Base-by-base conservation (phyloP, 768 basidiomycete genomes). In the Coprinopsis strossmayeri region DNA sequence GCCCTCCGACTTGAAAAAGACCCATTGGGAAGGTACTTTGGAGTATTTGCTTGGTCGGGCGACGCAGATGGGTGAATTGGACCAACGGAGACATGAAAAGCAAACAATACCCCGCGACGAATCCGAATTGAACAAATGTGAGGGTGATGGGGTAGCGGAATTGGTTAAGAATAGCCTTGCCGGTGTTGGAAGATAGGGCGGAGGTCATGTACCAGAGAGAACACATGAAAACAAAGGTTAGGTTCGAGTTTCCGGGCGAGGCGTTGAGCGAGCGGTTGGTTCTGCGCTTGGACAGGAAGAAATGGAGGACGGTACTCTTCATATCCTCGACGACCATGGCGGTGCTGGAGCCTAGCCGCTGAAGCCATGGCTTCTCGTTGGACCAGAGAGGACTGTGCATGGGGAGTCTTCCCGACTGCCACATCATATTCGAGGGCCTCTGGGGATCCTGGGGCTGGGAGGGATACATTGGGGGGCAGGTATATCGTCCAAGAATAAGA, bases 111-210 rank as follows among this genome's bases (percentile, higher is more conserved):
- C 69, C 71, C 5, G 91, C 87, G 42, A 97, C 87, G 64, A 98
- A 96, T 55, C 84, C 93, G 61, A 99, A 99, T 63, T 99, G 96
- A 59, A 99, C 78, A 61, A 99, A 91, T 32, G 96, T 99, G 61
- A 99, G 81, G 53, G 96, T 98, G 61, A 99, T 79, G 3, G 96
- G 96, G 67, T 89, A 97, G 46, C 83, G 79, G 68, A 97, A 99
- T 57, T 87, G 84, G 56, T 75, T 93, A 57, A 99, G 75, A 67
- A 99, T 94, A 38, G 86, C 79, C 64, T 99, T 99, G 49, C 94
- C 96, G 1, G 95, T 97, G 61, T 97, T 98, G 34, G 91, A 95
- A 1, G 92, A 93, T 44, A 98, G 66, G 1, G 95, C 95, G 4
- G 93, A 96, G 2, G 86, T 82, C 13, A 82, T 77, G 68, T 99